Conservation (phyloP, 345 rosid species). For the Melaleuca alternifolia region DNA sequence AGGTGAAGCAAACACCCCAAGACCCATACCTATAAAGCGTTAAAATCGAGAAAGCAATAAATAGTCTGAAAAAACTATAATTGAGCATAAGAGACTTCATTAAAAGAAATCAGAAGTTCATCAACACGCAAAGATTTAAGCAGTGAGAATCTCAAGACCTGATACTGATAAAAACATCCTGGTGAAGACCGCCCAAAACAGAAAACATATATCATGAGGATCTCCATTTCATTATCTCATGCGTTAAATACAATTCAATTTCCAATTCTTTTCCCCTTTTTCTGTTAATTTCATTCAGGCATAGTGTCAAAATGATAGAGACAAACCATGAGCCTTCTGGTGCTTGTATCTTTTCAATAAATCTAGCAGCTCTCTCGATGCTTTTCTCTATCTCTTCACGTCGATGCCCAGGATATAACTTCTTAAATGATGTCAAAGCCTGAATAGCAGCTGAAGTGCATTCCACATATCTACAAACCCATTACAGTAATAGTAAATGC, state of each 20-base stretch:
- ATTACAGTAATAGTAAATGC: slow-evolving; percentile 1
- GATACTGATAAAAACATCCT: neutral
- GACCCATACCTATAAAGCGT: slow-evolving; percentile 75
- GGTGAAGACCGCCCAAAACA: neutral
- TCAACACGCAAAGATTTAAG: neutral
- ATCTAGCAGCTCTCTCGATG: slow-evolving; percentile 53
- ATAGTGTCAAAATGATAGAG: neutral
- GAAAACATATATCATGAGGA: neutral
- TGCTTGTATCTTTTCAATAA: slow-evolving; percentile 62
- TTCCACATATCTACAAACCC: slow-evolving; percentile 63
- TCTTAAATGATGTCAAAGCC: slow-evolving; percentile 64
- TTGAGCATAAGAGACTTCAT: neutral
- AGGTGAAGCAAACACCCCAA: slow-evolving; percentile 88
- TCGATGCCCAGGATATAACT: slow-evolving; percentile 69
- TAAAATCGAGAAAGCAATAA: neutral
- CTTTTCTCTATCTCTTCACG: slow-evolving; percentile 62
- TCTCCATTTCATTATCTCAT: neutral
- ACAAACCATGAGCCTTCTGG: slow-evolving; percentile 93
- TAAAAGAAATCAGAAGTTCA: neutral
- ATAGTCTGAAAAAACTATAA: neutral
- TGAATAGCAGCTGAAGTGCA: slow-evolving; percentile 94
- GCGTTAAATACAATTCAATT: neutral
- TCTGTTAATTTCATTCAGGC: neutral
- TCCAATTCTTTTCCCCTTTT: neutral
- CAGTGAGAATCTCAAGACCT: neutral